Conservation (phyloP, 139 green algal species). For the Astrephomene gubernaculifera region DNA sequence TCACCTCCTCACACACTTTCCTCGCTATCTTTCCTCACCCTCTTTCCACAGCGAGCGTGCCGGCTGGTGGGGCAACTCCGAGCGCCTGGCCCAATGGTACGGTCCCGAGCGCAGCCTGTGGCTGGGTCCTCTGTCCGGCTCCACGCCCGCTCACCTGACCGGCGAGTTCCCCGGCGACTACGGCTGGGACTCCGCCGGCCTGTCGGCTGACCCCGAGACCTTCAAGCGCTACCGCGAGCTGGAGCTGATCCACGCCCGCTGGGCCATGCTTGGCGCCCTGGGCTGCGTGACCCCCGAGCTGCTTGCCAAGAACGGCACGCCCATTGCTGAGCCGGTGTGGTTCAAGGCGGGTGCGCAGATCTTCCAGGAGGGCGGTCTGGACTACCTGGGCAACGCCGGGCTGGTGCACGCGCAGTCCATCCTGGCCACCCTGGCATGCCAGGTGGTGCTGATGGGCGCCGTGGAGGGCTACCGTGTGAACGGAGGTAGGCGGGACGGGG, state of each 20-base stretch:
- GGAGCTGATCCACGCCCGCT: conserved; percentile 88
- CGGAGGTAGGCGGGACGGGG: conserved; percentile 57
- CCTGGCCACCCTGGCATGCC: conserved; percentile 84
- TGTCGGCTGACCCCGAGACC: conserved; percentile 91
- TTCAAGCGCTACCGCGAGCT: conserved; percentile 87
- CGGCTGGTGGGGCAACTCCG: conserved; percentile 30
- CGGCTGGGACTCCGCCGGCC: conserved; percentile 93
- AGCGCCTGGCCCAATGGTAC: conserved; percentile 30
- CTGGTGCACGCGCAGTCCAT: conserved; percentile 95
- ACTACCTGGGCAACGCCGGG: conserved; percentile 79
- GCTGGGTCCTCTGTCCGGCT: conserved; percentile 66
- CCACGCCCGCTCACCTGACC: conserved; percentile 70
- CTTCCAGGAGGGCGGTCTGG: conserved; percentile 82
- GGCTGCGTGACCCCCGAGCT: conserved; percentile 79
- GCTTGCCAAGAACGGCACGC: conserved; percentile 55
- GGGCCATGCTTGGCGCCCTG: conserved; percentile 95
- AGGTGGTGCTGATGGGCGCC: conserved; percentile 70
- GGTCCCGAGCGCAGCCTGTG: conserved; percentile 77
- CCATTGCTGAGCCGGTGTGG: conserved; percentile 85
- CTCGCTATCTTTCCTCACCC: neutral
- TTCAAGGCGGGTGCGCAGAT: conserved; percentile 94
- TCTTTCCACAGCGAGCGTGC: neutral
- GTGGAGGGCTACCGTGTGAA: conserved; percentile 72
- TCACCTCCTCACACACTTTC: neutral
- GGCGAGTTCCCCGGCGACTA: conserved; percentile 95